Evolutionary conservation across 345 rosid genomes (phyloP).

Genomic region (Eucalyptus paniculata): DNA sequence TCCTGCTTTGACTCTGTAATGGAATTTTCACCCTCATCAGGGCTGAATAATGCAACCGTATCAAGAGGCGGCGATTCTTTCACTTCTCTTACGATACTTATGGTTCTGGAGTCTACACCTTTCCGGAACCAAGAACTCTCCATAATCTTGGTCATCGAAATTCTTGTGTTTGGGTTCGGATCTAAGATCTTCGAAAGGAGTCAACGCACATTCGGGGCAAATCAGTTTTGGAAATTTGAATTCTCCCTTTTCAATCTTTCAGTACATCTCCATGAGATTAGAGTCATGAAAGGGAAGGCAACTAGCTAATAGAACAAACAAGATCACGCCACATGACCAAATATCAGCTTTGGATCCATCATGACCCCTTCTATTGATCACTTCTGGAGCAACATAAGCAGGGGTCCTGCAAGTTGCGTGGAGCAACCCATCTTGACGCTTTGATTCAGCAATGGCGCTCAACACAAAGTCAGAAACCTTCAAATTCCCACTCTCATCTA

Average conservation of each 20-base stretch:
- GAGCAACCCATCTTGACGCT: constrained; percentile 52
- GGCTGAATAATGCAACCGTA: background rate
- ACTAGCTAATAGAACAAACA: constrained; percentile 20
- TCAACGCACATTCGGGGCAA: constrained; percentile 4
- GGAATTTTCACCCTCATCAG: background rate
- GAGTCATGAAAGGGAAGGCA: constrained; percentile 16
- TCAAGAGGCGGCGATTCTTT: constrained; percentile 6
- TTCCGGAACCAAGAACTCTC: constrained; percentile 51
- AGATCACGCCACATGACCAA: constrained; percentile 26
- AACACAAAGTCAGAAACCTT: constrained; percentile 82
- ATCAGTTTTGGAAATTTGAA: constrained; percentile 16
- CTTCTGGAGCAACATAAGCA: constrained; percentile 32
- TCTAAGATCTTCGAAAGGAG: constrained; percentile 21
- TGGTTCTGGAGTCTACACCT: constrained; percentile 19
- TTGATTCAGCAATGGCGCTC: constrained; percentile 70
- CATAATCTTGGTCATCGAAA: constrained; percentile 12
- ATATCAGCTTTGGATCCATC: constrained; percentile 24
- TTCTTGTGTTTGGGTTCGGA: constrained; percentile 14
- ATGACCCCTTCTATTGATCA: constrained; percentile 13
- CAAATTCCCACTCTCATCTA: constrained; percentile 64
- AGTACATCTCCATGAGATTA: constrained; percentile 20
- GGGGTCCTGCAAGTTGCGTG: constrained; percentile 36
- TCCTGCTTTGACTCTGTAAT: constrained; percentile 15
- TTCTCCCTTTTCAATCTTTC: constrained; percentile 20
- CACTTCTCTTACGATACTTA: constrained; percentile 7